These are phyloP conservation scores for Paramecium octaurelia DNA, from an alignment of 73 alveolate species.

Conservation along the genomic window DNA sequence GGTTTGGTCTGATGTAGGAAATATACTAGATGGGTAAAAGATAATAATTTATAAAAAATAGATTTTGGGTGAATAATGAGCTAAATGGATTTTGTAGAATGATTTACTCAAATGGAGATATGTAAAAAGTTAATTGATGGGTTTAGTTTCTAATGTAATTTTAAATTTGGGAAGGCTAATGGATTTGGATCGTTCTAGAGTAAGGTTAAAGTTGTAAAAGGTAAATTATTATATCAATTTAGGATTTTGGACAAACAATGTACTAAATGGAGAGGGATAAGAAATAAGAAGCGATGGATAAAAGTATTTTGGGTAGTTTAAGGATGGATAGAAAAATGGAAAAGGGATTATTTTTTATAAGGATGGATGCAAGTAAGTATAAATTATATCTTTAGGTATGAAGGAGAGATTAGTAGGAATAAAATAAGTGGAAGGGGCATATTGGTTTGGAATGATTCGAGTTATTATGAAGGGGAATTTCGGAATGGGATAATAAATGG, in stretches of 20 bases:
- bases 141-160: background rate
- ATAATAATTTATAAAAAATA: background rate
- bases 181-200: background rate
- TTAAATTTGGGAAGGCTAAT: background rate
- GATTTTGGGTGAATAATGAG: background rate
- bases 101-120: background rate
- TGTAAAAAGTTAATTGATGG: background rate
- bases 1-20: background rate
- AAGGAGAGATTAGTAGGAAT: background rate
- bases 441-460: background rate
- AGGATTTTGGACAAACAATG: background rate
- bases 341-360: background rate
- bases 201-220: background rate
- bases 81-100: background rate
- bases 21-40: background rate
- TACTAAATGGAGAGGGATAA: background rate
- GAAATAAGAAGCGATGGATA: background rate
- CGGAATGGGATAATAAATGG: background rate
- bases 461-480: background rate
- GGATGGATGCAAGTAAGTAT: background rate
- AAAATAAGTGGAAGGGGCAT: background rate
- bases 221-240: background rate
- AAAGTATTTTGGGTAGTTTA: background rate
- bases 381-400: background rate
- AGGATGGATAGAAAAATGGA: background rate